phyloP scores from a whole-genome alignment of 2,329 filamentous ascomycete genomes.

The Talaromyces marneffei region DNA sequence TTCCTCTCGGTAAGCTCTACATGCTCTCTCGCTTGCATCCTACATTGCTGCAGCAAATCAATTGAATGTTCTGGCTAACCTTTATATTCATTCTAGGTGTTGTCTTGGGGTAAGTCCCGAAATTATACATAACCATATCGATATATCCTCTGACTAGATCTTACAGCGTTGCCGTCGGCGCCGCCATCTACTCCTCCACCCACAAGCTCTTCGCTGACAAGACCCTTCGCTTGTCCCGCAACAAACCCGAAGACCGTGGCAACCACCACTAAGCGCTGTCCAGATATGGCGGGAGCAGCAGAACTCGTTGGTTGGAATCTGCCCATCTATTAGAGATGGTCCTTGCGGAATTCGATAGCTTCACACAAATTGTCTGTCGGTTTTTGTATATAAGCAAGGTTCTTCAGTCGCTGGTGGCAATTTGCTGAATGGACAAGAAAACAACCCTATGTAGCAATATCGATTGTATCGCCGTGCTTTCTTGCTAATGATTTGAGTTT shows the following conservation, averaged over 20 bases:
- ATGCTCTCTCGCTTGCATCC: not conserved
- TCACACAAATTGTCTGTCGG: conserved; percentile 11
- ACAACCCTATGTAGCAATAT: conserved; percentile 14
- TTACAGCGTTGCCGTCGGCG: conserved; percentile 60
- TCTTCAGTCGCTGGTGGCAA: not conserved
- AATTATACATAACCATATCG: conserved; percentile 13
- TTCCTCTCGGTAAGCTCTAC: conserved; percentile 72
- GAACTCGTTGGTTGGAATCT: not conserved
- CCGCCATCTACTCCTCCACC: conserved; percentile 73
- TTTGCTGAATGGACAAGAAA: conserved; percentile 8
- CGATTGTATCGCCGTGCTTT: conserved; percentile 18
- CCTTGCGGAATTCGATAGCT: conserved; percentile 14
- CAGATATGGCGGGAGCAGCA: conserved; percentile 1
- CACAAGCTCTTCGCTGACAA: conserved; percentile 85
- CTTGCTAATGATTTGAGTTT: conserved; percentile 9
- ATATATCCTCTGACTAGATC: conserved; percentile 1
- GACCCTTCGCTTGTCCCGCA: conserved; percentile 79
- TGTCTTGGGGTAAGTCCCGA: conserved; percentile 68
- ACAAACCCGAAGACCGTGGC: conserved; percentile 45
- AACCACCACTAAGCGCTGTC: conserved; percentile 9
- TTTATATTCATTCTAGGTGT: conserved; percentile 53
- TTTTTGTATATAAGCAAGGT: conserved; percentile 16
- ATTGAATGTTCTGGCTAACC: conserved; percentile 18
- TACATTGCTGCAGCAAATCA: conserved; percentile 5
- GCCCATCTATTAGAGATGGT: conserved; percentile 5